These are phyloP conservation scores for Purpureocillium takamizusanense DNA, from an alignment of 2,329 filamentous ascomycete genomes.

Conservation along the genomic window DNA sequence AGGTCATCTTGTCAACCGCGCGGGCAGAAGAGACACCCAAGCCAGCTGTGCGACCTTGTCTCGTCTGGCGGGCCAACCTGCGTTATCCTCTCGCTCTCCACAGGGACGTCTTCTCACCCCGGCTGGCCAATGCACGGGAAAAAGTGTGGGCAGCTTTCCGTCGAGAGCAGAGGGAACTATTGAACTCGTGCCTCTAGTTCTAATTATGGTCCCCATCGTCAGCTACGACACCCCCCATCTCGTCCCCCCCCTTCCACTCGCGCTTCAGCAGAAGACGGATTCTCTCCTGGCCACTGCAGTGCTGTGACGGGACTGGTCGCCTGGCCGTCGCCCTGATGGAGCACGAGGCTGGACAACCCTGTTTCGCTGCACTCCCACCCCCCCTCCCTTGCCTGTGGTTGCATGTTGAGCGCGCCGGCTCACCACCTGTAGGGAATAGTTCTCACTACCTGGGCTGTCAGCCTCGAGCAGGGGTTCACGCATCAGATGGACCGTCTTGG, in stretches of 20 bases:
- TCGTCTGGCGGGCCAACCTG: no score
- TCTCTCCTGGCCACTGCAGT: background rate
- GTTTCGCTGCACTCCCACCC: background rate
- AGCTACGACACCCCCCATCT: background rate
- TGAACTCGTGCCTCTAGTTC: background rate
- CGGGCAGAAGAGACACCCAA: no score
- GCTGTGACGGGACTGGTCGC: background rate
- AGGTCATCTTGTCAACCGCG: background rate
- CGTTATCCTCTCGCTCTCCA: no score
- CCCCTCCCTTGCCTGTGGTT: background rate
- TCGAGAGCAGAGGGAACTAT: background rate
- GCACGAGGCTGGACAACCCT: conserved; percentile 2
- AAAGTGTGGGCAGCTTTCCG: background rate
- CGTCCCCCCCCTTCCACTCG: background rate
- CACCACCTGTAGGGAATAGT: background rate
- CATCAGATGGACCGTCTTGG: background rate
- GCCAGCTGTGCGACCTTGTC: no score
- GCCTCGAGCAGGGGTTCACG: conserved; percentile 2
- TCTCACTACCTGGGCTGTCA: conserved; percentile 1
- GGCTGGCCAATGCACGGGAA: background rate
- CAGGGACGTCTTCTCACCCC: no score
- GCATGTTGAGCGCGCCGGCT: conserved; percentile 1
- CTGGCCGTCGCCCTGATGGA: background rate
- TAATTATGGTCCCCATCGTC: conserved; percentile 2
- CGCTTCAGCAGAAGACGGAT: background rate